A percentile compares a stretch with the other conserved stretches of the same genome.
These are phyloP conservation scores for Citrullus colocynthis DNA, from an alignment of 306 rosid species.

Conservation along the genomic window DNA sequence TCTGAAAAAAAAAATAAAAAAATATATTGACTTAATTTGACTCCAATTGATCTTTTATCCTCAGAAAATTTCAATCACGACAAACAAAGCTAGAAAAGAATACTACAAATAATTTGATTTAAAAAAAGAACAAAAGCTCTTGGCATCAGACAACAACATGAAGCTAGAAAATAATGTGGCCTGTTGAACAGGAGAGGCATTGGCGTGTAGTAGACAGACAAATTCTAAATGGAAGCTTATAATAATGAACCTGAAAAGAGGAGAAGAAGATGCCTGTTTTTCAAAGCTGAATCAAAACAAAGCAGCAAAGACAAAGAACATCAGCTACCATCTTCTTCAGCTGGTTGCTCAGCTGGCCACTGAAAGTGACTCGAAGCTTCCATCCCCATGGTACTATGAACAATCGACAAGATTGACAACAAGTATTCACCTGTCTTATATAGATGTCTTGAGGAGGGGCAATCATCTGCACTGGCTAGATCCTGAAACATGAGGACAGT, in stretches of 20 bases:
- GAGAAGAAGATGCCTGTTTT: background rate
- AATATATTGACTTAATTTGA: too few relatives aligned
- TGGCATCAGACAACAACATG: background rate
- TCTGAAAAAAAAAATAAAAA: too few relatives aligned
- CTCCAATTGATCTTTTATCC: too few relatives aligned
- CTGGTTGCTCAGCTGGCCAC: constrained; percentile 2
- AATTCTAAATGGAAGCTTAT: background rate
- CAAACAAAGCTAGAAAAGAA: background rate
- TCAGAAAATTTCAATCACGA: background rate
- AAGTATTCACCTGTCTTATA: background rate
- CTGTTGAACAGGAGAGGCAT: background rate
- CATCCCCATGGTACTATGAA: background rate
- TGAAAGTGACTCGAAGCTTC: background rate
- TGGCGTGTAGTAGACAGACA: background rate
- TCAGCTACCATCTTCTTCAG: background rate
- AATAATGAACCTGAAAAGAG: background rate
- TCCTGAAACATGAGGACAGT: background rate
- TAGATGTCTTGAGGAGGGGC: background rate
- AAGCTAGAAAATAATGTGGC: background rate
- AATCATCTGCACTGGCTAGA: background rate
- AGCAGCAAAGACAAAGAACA: background rate
- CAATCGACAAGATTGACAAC: constrained; percentile 8
- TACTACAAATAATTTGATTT: background rate
- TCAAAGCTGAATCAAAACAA: constrained; percentile 5
- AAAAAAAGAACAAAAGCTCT: background rate